Evolutionary conservation across 345 rosid species (phyloP).

Genomic region (Psidium guajava): DNA sequence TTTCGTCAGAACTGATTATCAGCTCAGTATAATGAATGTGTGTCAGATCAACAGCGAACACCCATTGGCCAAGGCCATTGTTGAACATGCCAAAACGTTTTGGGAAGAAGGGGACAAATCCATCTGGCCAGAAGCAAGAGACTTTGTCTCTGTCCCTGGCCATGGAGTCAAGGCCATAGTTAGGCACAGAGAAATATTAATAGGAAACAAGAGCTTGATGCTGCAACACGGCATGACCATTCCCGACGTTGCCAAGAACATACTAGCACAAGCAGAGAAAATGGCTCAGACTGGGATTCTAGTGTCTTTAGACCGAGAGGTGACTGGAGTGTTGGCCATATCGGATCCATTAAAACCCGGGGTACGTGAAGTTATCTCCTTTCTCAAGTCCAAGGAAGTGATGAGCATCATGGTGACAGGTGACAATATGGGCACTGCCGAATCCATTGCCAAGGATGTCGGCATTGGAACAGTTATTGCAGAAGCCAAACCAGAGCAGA

Average conservation of each 20-base stretch:
- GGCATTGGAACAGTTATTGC: slow-evolving; percentile 70
- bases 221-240: slow-evolving; percentile 21
- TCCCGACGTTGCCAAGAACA: slow-evolving; percentile 46
- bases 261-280: slow-evolving; percentile 47
- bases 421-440: slow-evolving; percentile 88
- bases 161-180: slow-evolving; percentile 70
- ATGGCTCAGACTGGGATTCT: slow-evolving; percentile 75
- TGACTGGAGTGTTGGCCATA: slow-evolving; percentile 55
- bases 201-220: slow-evolving; percentile 74
- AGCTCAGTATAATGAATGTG: not conserved
- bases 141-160: slow-evolving; percentile 60
- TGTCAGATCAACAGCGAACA: slow-evolving; percentile 73
- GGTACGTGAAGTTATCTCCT: slow-evolving; percentile 50
- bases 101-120: slow-evolving; percentile 61
- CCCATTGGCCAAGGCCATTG: slow-evolving; percentile 73
- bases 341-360: slow-evolving; percentile 72
- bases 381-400: slow-evolving; percentile 62
- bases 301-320: slow-evolving; percentile 45
- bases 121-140: slow-evolving; percentile 61
- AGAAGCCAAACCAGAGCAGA: slow-evolving; percentile 76
- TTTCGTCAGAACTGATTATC: not conserved
- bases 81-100: slow-evolving; percentile 60
- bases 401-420: slow-evolving; percentile 78
- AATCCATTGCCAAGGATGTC: slow-evolving; percentile 59
- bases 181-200: slow-evolving; percentile 38